phyloP scores from a whole-genome alignment of 495 filamentous ascomycete species.

The Neurospora sp. region DNA sequence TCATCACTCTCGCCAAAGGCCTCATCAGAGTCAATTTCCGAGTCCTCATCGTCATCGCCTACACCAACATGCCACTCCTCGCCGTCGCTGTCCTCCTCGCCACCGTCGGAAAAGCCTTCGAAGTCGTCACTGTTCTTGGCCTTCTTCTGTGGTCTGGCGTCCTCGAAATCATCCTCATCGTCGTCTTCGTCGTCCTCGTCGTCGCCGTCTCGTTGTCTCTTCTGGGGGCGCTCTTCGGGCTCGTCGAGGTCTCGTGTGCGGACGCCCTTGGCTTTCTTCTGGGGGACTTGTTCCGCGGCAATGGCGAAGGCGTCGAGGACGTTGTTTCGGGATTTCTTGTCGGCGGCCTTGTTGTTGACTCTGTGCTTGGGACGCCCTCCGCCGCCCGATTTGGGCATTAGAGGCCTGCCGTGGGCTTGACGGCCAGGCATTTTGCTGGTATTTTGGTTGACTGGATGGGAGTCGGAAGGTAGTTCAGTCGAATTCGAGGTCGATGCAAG shows the following conservation, averaged over 20 bases:
- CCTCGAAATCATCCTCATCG: constrained; percentile 45
- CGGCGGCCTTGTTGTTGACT: constrained; percentile 2
- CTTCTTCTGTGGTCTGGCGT: constrained; percentile 30
- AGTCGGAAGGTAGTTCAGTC: background rate
- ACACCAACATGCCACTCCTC: constrained; percentile 76
- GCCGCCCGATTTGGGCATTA: constrained; percentile 29
- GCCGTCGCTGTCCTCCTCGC: constrained; percentile 77
- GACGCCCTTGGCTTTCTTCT: constrained; percentile 26
- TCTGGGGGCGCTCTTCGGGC: constrained; percentile 20
- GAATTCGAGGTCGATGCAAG: background rate
- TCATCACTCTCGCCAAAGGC: constrained; percentile 86
- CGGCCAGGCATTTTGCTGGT: constrained; percentile 53
- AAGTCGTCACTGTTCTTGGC: constrained; percentile 31
- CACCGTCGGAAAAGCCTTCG: constrained; percentile 27
- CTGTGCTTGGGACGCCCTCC: constrained; percentile 35
- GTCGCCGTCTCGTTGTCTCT: constrained; percentile 35
- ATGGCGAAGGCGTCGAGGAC: constrained; percentile 78
- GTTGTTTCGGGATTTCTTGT: constrained; percentile 36
- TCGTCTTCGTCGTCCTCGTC: constrained; percentile 40
- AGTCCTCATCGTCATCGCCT: constrained; percentile 65
- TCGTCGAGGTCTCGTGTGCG: constrained; percentile 35
- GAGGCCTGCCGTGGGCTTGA: constrained; percentile 48
- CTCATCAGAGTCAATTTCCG: constrained; percentile 84
- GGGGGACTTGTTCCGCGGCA: constrained; percentile 51
- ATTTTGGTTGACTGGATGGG: background rate